phyloP scores from a whole-genome alignment of 768 basidiomycete genomes.

The Auricularia auricula-judae region DNA sequence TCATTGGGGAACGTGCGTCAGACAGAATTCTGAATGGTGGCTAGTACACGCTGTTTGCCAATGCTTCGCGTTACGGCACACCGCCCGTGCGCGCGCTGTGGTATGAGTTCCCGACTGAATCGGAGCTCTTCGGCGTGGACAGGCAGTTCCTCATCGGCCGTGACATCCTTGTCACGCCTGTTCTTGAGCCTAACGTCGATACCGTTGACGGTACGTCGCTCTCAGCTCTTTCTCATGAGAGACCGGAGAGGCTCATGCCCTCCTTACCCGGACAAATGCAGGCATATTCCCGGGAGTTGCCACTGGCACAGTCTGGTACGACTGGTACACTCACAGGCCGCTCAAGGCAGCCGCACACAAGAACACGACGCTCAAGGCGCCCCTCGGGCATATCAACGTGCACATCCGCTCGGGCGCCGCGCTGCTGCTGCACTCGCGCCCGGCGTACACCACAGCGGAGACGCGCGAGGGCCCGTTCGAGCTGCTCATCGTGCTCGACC shows the following conservation, averaged over 20 bases:
- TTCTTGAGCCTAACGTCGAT: constrained; percentile 54
- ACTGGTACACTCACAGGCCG: constrained; percentile 59
- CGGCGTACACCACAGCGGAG: constrained; percentile 54
- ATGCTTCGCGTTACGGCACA: constrained; percentile 50
- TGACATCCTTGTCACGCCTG: constrained; percentile 67
- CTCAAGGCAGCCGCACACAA: constrained; percentile 31
- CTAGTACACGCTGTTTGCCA: constrained; percentile 65
- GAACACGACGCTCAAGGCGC: constrained; percentile 46
- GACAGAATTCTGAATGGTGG: no score
- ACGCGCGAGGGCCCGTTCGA: constrained; percentile 52
- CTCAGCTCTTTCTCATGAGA: neutral
- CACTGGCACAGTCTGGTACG: constrained; percentile 44
- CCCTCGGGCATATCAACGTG: constrained; percentile 65
- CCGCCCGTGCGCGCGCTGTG: constrained; percentile 68
- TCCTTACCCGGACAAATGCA: constrained; percentile 12
- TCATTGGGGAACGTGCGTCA: neutral
- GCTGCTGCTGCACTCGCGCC: constrained; percentile 40
- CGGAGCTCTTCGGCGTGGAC: constrained; percentile 50
- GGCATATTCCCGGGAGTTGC: constrained; percentile 58
- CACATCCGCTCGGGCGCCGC: constrained; percentile 63
- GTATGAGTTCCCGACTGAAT: constrained; percentile 66
- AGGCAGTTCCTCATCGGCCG: constrained; percentile 63
- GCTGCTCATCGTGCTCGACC: constrained; percentile 46
- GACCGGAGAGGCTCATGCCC: no score
- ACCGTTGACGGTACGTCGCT: constrained; percentile 46